Conservation (phyloP, 768 basidiomycete species). For the Flagelloscypha sp. region DNA sequence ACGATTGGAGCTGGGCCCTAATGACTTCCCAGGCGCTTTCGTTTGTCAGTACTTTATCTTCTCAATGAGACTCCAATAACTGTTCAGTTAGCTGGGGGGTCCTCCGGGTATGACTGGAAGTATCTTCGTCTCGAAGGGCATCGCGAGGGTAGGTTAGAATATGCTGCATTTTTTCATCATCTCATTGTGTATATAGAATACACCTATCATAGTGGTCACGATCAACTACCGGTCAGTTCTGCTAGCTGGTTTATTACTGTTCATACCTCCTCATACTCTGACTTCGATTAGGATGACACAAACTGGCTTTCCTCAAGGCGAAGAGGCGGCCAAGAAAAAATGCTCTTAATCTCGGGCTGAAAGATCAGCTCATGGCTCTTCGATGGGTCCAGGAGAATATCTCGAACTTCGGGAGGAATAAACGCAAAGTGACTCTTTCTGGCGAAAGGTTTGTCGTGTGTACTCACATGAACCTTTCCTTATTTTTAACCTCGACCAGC, state of each 20-base stretch:
- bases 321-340: conserved; percentile 29
- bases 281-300: no score
- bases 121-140: conserved; percentile 17
- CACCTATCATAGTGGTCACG: conserved; percentile 39
- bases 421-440: conserved; percentile 34
- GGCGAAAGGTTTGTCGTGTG: no score
- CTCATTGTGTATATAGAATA: conserved; percentile 15
- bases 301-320: conserved; percentile 40
- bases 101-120: conserved; percentile 23
- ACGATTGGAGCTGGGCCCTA: neutral
- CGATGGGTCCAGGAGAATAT: conserved; percentile 57
- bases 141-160: conserved; percentile 15
- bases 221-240: conserved; percentile 44
- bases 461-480: no score
- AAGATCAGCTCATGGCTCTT: conserved; percentile 36
- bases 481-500: no score
- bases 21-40: neutral
- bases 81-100: conserved; percentile 21
- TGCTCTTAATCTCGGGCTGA: conserved; percentile 38
- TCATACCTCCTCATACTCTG: no score
- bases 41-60: neutral
- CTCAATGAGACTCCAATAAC: neutral
- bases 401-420: conserved; percentile 49
- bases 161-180: neutral
- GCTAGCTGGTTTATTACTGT: no score